These are phyloP conservation scores for Balakata baccata DNA, from an alignment of 345 rosid species.

Conservation along the genomic window DNA sequence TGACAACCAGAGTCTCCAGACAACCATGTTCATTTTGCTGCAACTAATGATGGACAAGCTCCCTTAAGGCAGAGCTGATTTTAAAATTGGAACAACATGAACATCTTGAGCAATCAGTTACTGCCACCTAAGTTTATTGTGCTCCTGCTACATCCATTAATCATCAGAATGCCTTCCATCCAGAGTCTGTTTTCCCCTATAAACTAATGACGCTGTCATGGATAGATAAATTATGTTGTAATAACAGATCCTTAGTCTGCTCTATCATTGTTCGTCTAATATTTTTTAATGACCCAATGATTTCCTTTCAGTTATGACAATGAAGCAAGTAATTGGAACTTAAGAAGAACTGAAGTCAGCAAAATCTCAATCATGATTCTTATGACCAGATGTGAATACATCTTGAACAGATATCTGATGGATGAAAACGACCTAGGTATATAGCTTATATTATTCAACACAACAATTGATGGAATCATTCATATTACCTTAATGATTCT, in stretches of 20 bases:
- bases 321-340: constrained; percentile 54
- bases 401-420: constrained; percentile 60
- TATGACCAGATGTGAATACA: constrained; percentile 67
- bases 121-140: background rate
- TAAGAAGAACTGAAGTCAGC: constrained; percentile 66
- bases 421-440: constrained; percentile 75
- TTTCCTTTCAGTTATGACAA: constrained; percentile 43
- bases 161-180: background rate
- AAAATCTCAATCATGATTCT: constrained; percentile 61
- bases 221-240: background rate
- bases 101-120: background rate
- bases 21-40: background rate
- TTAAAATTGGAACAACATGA: background rate
- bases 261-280: background rate
- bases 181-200: no score
- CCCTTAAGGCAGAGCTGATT: background rate
- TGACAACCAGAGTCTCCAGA: background rate
- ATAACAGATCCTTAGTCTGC: background rate
- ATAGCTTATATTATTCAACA: constrained; percentile 12
- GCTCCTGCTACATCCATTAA: background rate
- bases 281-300: constrained; percentile 17
- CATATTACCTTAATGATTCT: background rate
- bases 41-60: background rate
- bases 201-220: no score
- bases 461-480: background rate